Evolutionary conservation across 2,329 filamentous ascomycete genomes (phyloP).

Genomic region (Talaromyces marneffei): DNA sequence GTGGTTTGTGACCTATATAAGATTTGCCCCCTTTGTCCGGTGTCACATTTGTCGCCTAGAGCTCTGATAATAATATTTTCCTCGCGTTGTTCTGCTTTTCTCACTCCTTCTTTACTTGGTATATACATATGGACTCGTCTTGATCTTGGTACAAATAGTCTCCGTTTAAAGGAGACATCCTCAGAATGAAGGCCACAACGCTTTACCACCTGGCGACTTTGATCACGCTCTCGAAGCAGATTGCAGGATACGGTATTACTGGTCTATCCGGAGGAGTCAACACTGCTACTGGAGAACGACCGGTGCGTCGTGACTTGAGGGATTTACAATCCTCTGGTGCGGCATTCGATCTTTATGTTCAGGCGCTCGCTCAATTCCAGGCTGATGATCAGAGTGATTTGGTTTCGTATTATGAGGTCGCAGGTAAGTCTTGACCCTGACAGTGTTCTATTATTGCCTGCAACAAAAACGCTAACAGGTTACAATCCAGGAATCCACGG

Average conservation of each 20-base stretch:
- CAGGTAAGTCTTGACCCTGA: constrained; percentile 46
- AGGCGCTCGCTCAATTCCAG: constrained; percentile 69
- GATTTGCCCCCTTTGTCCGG: neutral
- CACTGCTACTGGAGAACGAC: constrained; percentile 24
- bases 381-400: constrained; percentile 57
- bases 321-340: constrained; percentile 55
- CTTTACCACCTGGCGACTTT: neutral
- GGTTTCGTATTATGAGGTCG: constrained; percentile 72
- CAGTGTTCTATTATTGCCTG: no score
- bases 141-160: neutral
- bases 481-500: constrained; percentile 65
- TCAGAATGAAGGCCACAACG: constrained; percentile 4
- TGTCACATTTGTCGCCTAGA: neutral
- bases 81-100: neutral
- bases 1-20: neutral
- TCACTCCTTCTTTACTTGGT: neutral
- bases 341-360: constrained; percentile 68
- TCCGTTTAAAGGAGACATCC: neutral
- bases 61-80: neutral
- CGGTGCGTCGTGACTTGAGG: constrained; percentile 60
- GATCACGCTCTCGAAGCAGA: neutral
- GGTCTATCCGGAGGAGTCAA: constrained; percentile 26
- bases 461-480: neutral
- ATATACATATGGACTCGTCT: neutral
- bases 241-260: constrained; percentile 18